Evolutionary conservation across 176 grass and related monocot species (phyloP).

Genomic region (Ampelocalamus luodianensis): DNA sequence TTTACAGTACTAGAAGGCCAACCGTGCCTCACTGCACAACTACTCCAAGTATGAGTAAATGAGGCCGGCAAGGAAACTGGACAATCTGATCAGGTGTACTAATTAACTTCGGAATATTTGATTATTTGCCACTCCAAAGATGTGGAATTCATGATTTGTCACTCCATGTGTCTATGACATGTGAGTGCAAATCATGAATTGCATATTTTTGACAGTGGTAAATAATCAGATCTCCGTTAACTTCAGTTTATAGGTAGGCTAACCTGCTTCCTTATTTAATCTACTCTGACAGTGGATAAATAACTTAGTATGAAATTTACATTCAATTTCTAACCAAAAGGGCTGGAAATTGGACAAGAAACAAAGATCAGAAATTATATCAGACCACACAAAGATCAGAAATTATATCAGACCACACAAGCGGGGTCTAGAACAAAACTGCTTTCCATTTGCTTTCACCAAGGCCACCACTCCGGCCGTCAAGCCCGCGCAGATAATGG

Average conservation of each 20-base stretch:
- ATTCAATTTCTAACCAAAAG: conserved; percentile 14
- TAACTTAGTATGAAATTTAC: conserved; percentile 11
- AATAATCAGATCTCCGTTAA: no score
- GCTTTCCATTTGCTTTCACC: conserved; percentile 96
- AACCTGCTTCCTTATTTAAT: conserved; percentile 30
- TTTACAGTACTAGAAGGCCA: conserved; percentile 1
- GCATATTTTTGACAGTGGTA: no score
- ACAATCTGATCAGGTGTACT: neutral
- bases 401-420: conserved; percentile 73
- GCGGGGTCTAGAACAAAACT: conserved; percentile 89
- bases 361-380: conserved; percentile 42
- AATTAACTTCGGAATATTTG: no score
- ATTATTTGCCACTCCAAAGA: no score
- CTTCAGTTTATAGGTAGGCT: conserved; percentile 12
- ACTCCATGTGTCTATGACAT: no score
- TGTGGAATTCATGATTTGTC: no score
- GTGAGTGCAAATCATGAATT: no score
- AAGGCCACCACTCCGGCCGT: conserved; percentile 78
- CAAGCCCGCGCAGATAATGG: conserved; percentile 70
- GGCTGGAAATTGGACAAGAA: neutral
- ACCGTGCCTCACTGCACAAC: neutral
- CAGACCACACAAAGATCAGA: conserved; percentile 57
- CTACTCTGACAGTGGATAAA: neutral
- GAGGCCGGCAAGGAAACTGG: neutral
- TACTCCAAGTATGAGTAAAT: neutral